These are phyloP conservation scores for Thymus mandschuricus DNA, from an alignment of 257 asterid genomes.

Conservation along the genomic window DNA sequence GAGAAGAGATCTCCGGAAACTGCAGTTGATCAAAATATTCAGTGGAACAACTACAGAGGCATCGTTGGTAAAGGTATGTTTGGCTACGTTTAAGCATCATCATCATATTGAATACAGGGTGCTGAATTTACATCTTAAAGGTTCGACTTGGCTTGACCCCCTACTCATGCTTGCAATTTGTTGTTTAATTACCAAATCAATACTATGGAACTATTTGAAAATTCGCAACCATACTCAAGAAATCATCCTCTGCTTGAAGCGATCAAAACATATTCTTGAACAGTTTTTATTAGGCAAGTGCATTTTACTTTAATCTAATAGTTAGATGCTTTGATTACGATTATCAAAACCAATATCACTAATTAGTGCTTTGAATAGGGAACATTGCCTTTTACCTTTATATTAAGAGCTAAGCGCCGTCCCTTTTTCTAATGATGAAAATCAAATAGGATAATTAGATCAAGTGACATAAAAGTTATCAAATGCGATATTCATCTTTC, in stretches of 20 bases:
- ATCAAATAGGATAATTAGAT: too few species aligned
- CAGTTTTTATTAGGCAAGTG: neutral
- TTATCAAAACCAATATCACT: conserved; percentile 10
- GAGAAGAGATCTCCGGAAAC: conserved; percentile 34
- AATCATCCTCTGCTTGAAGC: neutral
- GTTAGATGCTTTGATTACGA: conserved; percentile 6
- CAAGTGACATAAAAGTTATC: too few species aligned
- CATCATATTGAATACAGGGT: conserved; percentile 5
- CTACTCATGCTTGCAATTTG: neutral
- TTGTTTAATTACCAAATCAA: neutral
- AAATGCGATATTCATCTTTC: too few species aligned
- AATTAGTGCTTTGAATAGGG: neutral
- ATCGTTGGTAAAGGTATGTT: conserved; percentile 36
- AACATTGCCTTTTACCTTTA: neutral
- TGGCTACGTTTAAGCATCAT: conserved; percentile 39
- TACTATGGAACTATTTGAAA: neutral
- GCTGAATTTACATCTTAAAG: too few species aligned
- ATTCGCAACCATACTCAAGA: neutral
- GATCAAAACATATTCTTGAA: conserved; percentile 4
- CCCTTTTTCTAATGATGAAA: too few species aligned
- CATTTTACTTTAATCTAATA: neutral
- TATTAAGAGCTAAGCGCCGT: neutral
- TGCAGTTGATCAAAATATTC: conserved; percentile 16
- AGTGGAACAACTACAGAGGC: too few species aligned
- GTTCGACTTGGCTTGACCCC: too few species aligned